Conservation (phyloP, 495 filamentous ascomycete genomes). For the Annulohypoxylon moriforme region DNA sequence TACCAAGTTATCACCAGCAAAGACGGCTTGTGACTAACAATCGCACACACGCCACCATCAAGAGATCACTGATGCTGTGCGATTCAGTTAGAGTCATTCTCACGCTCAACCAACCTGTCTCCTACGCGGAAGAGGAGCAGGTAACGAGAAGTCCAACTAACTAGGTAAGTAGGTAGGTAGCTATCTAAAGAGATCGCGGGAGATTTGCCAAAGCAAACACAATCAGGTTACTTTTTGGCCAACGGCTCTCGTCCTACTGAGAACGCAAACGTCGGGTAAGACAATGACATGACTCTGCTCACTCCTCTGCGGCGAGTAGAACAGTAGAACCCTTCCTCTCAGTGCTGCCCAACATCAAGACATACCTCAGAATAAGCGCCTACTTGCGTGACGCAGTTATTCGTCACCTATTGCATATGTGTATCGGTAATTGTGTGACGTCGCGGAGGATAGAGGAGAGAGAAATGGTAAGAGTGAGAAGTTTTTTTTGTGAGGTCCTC, state of each 20-base stretch:
- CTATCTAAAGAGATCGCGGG: constrained; percentile 2
- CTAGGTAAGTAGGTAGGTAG: no score
- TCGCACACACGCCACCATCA: neutral
- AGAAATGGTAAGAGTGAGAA: neutral
- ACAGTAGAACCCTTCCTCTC: neutral
- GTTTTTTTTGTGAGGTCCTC: constrained; percentile 18
- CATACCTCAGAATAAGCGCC: constrained; percentile 29
- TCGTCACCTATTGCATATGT: constrained; percentile 41
- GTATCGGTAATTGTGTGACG: constrained; percentile 30
- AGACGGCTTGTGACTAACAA: no score
- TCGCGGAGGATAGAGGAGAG: constrained; percentile 10
- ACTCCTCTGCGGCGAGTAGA: neutral
- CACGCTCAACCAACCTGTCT: constrained; percentile 9
- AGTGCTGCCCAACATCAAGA: constrained; percentile 34
- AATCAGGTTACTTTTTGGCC: constrained; percentile 39
- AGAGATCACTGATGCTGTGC: constrained; percentile 10
- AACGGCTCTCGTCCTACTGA: constrained; percentile 45
- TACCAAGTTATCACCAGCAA: neutral
- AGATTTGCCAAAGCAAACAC: constrained; percentile 38
- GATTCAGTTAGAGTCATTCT: constrained; percentile 7
- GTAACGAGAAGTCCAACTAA: constrained; percentile 24
- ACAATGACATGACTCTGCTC: constrained; percentile 42
- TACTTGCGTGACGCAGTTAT: constrained; percentile 39
- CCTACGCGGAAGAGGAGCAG: constrained; percentile 13
- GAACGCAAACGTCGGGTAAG: constrained; percentile 44